These are phyloP conservation scores for Aureobasidium sp. DNA, from an alignment of 2,329 filamentous ascomycete species.

Conservation along the genomic window DNA sequence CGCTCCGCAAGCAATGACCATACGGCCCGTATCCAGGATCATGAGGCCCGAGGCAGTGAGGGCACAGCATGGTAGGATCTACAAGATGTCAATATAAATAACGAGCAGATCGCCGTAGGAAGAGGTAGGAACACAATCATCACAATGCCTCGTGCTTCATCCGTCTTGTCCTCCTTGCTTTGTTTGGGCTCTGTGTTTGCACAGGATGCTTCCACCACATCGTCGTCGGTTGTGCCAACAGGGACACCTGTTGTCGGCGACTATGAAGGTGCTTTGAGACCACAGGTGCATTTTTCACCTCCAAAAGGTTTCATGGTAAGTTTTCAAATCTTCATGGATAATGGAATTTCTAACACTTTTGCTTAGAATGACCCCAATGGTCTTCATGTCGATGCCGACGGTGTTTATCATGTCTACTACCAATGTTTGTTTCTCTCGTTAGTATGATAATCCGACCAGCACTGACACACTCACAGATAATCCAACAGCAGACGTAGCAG, in stretches of 20 bases:
- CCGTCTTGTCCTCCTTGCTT: background rate
- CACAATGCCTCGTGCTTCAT: slow-evolving; percentile 4
- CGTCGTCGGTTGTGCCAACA: slow-evolving; percentile 8
- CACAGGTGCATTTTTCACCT: slow-evolving; percentile 20
- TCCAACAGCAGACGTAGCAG: slow-evolving; percentile 42
- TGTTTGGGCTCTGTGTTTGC: slow-evolving; percentile 3
- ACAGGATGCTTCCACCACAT: slow-evolving; percentile 1
- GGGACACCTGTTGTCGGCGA: slow-evolving; percentile 17
- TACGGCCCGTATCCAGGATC: background rate
- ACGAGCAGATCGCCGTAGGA: background rate
- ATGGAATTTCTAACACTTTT: background rate
- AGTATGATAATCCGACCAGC: too few relatives aligned
- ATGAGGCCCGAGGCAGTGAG: background rate
- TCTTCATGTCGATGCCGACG: slow-evolving; percentile 51
- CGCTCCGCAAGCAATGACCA: background rate
- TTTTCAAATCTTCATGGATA: too few relatives aligned
- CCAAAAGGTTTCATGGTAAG: slow-evolving; percentile 17
- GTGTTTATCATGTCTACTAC: slow-evolving; percentile 59
- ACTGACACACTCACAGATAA: slow-evolving; percentile 34
- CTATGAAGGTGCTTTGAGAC: slow-evolving; percentile 18
- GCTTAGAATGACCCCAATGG: slow-evolving; percentile 56
- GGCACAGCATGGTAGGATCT: slow-evolving; percentile 5
- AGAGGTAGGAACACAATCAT: background rate
- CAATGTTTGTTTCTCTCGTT: slow-evolving; percentile 41
- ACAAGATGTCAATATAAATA: slow-evolving; percentile 2